Conservation (phyloP, 345 rosid genomes). For the Chamaenerion angustifolium region DNA sequence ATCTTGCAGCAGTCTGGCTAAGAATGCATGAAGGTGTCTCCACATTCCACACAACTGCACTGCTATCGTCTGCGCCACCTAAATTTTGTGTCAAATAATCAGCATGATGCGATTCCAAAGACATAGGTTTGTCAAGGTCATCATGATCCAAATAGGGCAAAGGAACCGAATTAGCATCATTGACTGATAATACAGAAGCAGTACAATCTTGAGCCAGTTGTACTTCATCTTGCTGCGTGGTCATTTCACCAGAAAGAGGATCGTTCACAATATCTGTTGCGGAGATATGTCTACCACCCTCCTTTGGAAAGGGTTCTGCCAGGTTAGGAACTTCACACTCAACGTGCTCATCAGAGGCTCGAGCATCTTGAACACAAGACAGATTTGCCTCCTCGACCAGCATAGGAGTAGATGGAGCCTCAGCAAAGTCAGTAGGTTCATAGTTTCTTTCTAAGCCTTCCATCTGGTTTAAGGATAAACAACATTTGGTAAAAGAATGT, state of each 20-base stretch:
- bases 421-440: constrained; percentile 53
- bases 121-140: constrained; percentile 15
- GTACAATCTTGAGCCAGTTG: constrained; percentile 3
- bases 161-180: not conserved
- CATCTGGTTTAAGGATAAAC: constrained; percentile 26
- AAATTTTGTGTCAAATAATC: constrained; percentile 17
- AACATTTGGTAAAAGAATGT: constrained; percentile 1
- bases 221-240: constrained; percentile 12
- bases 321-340: constrained; percentile 42
- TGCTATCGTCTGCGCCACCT: constrained; percentile 21
- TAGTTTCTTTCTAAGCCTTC: constrained; percentile 28
- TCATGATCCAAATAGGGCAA: not conserved
- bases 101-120: constrained; percentile 8
- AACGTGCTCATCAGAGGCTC: constrained; percentile 51
- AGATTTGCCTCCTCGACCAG: constrained; percentile 59
- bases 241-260: constrained; percentile 13
- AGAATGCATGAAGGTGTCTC: constrained; percentile 7
- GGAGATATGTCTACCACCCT: constrained; percentile 19
- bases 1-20: constrained; percentile 14
- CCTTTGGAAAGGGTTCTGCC: constrained; percentile 16
- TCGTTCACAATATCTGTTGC: constrained; percentile 10
- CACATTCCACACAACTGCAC: constrained; percentile 10
- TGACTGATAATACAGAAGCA: not conserved
- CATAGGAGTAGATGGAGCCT: constrained; percentile 92
- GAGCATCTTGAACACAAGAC: constrained; percentile 48